Base-by-base conservation (phyloP, 345 rosid species). In the Limnanthes douglasii region DNA sequence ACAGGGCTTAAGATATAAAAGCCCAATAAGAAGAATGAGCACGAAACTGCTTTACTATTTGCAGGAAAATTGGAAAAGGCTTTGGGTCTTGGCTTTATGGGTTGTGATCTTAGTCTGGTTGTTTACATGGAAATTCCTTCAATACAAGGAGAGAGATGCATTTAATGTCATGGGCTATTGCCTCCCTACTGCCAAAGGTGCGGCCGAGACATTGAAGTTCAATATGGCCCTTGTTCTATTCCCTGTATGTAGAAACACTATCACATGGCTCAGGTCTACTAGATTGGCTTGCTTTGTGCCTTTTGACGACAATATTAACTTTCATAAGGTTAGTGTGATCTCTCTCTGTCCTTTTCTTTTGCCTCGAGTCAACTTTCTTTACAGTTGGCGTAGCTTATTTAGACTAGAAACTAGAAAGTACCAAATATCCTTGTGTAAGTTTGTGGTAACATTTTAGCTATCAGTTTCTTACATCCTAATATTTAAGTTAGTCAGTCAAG, bases 221-320 rank as follows among this genome's bases (percentile, higher is more conserved):
- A 88, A 88, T 57, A 88, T 88, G 97, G 97, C 95, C 39, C 75
- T 88, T 11, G 62, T 88, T 35, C 93, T 88, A 40, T 55, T 88
- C 31, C 97, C 97, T 0, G 97, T 86, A 3, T 86, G 95, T 45
- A 63, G 95, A 65, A 83, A 65, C 60, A 69, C 76, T 3, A 73
- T 88, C 50, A 88, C 97, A 11, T 70, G 90, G 73, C 93, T 88
- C 5, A 58, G 95, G 64, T 72, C 93, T 57, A 88, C 97, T 10
- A 53, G 25, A 62, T 37, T 88, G 57, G 74, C 86, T 13, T 41
- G 47, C 61, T 48, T 66, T 11, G 65, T 88, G 32, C 97, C 97
- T 36, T 88, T 88, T 27, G 79, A 88, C 50, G 95, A 88, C 57
- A 72, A 76, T 45, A 74, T 79, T 62, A 88, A 83, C 50, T 83